Evolutionary conservation across 1,284 basidiomycete species (phyloP).

Genomic region (Cryptococcus wingfieldii): DNA sequence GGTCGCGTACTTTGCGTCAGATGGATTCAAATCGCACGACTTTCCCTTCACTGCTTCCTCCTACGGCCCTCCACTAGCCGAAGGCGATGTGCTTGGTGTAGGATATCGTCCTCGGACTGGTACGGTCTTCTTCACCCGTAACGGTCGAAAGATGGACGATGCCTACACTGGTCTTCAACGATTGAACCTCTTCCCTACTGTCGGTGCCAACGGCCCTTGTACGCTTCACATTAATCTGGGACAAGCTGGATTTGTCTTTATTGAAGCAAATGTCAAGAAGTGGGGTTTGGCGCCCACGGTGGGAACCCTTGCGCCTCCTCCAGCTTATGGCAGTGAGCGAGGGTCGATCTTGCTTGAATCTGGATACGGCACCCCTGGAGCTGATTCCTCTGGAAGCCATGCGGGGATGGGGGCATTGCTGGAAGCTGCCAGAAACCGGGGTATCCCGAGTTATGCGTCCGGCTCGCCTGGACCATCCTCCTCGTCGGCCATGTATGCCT

Average conservation of each 20-base stretch:
- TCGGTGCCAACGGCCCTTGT: slow-evolving; percentile 89
- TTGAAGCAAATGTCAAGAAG: slow-evolving; percentile 97
- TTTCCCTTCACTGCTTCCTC: slow-evolving; percentile 87
- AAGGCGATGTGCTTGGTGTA: slow-evolving; percentile 90
- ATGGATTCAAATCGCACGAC: slow-evolving; percentile 95
- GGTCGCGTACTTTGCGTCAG: slow-evolving; percentile 87
- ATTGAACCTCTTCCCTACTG: slow-evolving; percentile 90
- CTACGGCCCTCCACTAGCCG: slow-evolving; percentile 79
- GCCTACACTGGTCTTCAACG: slow-evolving; percentile 81
- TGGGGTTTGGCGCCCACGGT: slow-evolving; percentile 95
- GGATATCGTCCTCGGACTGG: slow-evolving; percentile 90
- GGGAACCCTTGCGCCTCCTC: slow-evolving; percentile 89
- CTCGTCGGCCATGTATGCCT: background rate
- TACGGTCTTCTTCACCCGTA: slow-evolving; percentile 95
- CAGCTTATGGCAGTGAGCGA: slow-evolving; percentile 89
- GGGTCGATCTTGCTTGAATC: slow-evolving; percentile 90
- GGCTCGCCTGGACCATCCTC: slow-evolving; percentile 10
- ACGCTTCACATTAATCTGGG: slow-evolving; percentile 93
- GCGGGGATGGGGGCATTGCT: slow-evolving; percentile 31
- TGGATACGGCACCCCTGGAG: slow-evolving; percentile 53
- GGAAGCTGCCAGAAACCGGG: slow-evolving; percentile 33
- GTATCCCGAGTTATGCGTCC: background rate
- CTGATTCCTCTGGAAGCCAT: slow-evolving; percentile 1
- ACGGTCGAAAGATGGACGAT: slow-evolving; percentile 90
- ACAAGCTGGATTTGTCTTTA: slow-evolving; percentile 93